Percentiles rank a stretch among this genome's conserved stretches.
These are phyloP conservation scores for Picea glauca DNA, from an alignment of 75 land plant genomes.

Conservation along the genomic window DNA sequence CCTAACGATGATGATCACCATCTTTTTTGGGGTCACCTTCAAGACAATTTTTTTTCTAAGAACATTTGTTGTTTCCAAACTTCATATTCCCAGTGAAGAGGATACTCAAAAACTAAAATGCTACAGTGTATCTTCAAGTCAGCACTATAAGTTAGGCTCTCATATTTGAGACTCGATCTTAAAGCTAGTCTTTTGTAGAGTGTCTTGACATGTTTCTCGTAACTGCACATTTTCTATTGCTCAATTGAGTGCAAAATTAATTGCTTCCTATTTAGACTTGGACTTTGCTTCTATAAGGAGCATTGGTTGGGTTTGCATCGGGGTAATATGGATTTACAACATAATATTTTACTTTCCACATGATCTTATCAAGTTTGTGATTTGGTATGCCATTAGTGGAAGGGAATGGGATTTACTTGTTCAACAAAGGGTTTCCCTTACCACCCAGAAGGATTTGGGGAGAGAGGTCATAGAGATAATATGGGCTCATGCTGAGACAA, in stretches of 20 bases:
- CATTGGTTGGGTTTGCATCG: constrained; percentile 76
- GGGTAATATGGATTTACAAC: constrained; percentile 69
- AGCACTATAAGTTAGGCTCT: no score
- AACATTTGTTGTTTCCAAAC: constrained; percentile 7
- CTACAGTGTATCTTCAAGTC: no score
- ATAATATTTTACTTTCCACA: constrained; percentile 52
- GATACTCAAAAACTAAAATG: no score
- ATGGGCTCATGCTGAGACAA: constrained; percentile 79
- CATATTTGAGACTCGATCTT: no score
- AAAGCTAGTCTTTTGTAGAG: no score
- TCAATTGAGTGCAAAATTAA: constrained; percentile 69
- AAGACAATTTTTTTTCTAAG: background rate
- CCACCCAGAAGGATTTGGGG: no score
- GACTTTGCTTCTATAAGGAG: constrained; percentile 37
- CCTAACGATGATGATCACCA: no score
- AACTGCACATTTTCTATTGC: constrained; percentile 40
- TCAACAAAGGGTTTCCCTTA: constrained; percentile 40
- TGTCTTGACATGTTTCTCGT: no score
- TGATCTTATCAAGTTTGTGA: constrained; percentile 20
- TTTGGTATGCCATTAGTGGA: constrained; percentile 62
- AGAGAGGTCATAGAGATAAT: constrained; percentile 57
- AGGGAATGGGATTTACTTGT: constrained; percentile 56
- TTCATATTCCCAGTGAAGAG: background rate
- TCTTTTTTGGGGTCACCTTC: no score
- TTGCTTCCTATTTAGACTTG: constrained; percentile 55